Evolutionary conservation across 495 filamentous ascomycete species (phyloP).

Genomic region (Ascodesmis nigricans): DNA sequence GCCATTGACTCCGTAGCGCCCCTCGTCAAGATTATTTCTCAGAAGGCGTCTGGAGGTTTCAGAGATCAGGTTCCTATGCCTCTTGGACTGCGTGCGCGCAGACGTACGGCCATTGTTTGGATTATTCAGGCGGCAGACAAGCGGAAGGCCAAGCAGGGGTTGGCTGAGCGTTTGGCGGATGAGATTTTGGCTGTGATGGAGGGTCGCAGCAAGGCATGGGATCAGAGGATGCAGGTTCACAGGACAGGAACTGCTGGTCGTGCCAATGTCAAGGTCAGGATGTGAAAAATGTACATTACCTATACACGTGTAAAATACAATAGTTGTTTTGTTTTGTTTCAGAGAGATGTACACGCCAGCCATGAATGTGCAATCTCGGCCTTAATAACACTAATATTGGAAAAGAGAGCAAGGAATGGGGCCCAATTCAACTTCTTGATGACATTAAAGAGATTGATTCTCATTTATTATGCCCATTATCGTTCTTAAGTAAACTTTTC

Average conservation of each 20-base stretch:
- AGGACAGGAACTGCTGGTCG: constrained; percentile 49
- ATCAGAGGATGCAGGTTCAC: constrained; percentile 46
- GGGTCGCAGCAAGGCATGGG: constrained; percentile 66
- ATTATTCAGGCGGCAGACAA: constrained; percentile 62
- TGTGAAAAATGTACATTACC: too few species aligned
- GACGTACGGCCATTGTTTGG: constrained; percentile 61
- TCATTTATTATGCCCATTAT: too few species aligned
- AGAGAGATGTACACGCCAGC: too few species aligned
- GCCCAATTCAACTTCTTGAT: too few species aligned
- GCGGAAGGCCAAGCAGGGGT: constrained; percentile 36
- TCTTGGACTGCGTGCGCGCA: constrained; percentile 46
- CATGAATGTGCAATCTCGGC: too few species aligned
- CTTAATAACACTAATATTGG: too few species aligned
- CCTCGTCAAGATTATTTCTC: constrained; percentile 49
- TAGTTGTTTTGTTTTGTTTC: too few species aligned
- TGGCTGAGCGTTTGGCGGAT: constrained; percentile 62
- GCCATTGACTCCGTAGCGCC: constrained; percentile 96
- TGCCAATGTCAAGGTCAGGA: constrained; percentile 37
- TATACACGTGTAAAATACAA: too few species aligned
- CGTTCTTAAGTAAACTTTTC: too few species aligned
- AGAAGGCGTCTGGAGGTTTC: constrained; percentile 61
- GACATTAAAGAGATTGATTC: too few species aligned
- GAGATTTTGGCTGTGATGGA: constrained; percentile 77
- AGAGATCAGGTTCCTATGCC: constrained; percentile 67
- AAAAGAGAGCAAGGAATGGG: too few species aligned